phyloP scores from a whole-genome alignment of 179 eudicot genomes.

The Silene noctiflora region DNA sequence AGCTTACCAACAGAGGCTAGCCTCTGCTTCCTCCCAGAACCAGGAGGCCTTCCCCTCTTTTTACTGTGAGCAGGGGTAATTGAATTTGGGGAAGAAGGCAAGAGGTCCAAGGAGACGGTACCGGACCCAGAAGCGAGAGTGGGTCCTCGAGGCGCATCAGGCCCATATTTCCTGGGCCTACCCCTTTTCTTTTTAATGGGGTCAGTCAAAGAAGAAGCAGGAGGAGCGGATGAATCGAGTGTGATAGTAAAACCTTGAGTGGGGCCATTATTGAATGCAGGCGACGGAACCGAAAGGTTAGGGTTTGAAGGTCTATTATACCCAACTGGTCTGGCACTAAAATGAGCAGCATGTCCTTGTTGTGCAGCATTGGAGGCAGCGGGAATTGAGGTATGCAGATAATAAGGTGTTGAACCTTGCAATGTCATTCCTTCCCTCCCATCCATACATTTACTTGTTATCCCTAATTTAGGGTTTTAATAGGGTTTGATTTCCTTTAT shows the following conservation, averaged over 20 bases:
- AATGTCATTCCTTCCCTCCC: slow-evolving; percentile 91
- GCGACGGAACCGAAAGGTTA: slow-evolving; percentile 34
- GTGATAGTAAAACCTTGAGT: slow-evolving; percentile 47
- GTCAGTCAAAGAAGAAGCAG: slow-evolving; percentile 43
- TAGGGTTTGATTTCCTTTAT: too few relatives aligned
- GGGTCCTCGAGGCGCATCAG: slow-evolving; percentile 35
- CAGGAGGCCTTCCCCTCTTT: slow-evolving; percentile 77
- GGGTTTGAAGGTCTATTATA: slow-evolving; percentile 50
- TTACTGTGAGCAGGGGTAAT: slow-evolving; percentile 35
- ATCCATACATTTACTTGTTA: slow-evolving; percentile 67
- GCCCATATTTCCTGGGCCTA: slow-evolving; percentile 83
- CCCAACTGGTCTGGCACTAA: too few relatives aligned
- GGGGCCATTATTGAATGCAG: slow-evolving; percentile 40
- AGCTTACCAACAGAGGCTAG: slow-evolving; percentile 75
- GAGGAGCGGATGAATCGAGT: slow-evolving; percentile 25
- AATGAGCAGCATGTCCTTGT: too few relatives aligned
- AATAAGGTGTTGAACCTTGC: slow-evolving; percentile 64
- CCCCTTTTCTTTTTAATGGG: slow-evolving; percentile 82
- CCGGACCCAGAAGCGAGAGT: slow-evolving; percentile 19
- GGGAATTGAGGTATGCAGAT: slow-evolving; percentile 55
- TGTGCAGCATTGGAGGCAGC: too few relatives aligned
- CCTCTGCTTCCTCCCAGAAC: slow-evolving; percentile 88
- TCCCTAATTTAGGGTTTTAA: neutral
- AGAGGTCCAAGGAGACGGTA: slow-evolving; percentile 52
- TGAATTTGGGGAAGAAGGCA: slow-evolving; percentile 52